A percentile compares a stretch with the other conserved stretches of the same genome.
Conservation (phyloP, 2,329 filamentous ascomycete genomes). For the Monilinia fructigena region DNA sequence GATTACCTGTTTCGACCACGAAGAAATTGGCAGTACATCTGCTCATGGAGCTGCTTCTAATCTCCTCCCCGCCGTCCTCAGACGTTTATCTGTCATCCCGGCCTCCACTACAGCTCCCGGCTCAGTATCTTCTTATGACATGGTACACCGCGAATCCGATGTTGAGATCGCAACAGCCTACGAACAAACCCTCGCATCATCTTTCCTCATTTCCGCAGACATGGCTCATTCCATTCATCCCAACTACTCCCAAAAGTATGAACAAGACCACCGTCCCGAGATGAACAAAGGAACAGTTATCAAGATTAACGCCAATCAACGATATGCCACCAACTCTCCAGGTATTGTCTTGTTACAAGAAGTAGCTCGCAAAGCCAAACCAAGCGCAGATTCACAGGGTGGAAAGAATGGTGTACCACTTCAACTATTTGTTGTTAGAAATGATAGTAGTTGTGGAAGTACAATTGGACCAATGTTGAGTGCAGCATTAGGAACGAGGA, state of each 20-base stretch:
- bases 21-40: slow-evolving; percentile 90
- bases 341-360: slow-evolving; percentile 92
- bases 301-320: slow-evolving; percentile 97
- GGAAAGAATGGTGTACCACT: slow-evolving; percentile 70
- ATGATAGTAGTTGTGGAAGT: slow-evolving; percentile 90
- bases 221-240: slow-evolving; percentile 97
- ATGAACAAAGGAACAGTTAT: slow-evolving; percentile 97
- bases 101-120: slow-evolving; percentile 42
- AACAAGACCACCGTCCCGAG: slow-evolving; percentile 82
- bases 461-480: slow-evolving; percentile 98
- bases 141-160: slow-evolving; percentile 51
- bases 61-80: slow-evolving; percentile 80
- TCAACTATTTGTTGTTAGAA: slow-evolving; percentile 93
- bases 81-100: slow-evolving; percentile 79
- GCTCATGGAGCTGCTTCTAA: slow-evolving; percentile 94
- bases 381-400: slow-evolving; percentile 47
- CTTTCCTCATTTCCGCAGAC: slow-evolving; percentile 92
- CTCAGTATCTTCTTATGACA: slow-evolving; percentile 65
- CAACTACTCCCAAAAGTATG: slow-evolving; percentile 91
- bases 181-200: slow-evolving; percentile 87
- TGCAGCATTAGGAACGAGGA: slow-evolving; percentile 80
- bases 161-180: slow-evolving; percentile 74
- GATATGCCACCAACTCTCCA: slow-evolving; percentile 94
- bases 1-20: slow-evolving; percentile 95
- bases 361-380: slow-evolving; percentile 63